A percentile compares a stretch with the other conserved stretches of the same genome.
Evolutionary conservation across 768 basidiomycete genomes (phyloP).

Genomic region (Leccinum pellstonianum): DNA sequence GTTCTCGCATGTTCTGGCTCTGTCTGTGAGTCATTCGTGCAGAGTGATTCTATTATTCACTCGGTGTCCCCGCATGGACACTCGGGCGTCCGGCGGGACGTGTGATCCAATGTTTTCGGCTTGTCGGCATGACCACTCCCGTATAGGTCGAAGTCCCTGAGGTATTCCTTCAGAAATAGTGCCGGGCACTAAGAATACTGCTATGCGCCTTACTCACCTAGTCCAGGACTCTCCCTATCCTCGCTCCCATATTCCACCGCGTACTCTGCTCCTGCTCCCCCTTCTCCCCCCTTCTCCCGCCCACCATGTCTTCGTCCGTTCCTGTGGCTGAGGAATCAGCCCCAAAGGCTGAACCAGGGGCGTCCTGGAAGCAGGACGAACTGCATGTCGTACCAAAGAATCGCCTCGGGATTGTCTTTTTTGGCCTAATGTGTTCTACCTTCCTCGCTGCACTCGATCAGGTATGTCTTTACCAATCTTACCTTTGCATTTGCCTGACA

Average conservation of each 20-base stretch:
- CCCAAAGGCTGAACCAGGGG: constrained; percentile 24
- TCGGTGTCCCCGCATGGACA: not conserved
- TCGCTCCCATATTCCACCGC: not conserved
- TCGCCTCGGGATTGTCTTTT: constrained; percentile 41
- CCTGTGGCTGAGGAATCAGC: not conserved
- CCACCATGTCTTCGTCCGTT: constrained; percentile 12
- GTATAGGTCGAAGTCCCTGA: not conserved
- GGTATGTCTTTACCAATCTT: constrained; percentile 20
- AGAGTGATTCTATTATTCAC: not conserved
- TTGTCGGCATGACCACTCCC: constrained; percentile 3
- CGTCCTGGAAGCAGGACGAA: constrained; percentile 40
- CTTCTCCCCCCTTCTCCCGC: not conserved
- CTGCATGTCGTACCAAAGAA: constrained; percentile 45
- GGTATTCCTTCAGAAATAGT: constrained; percentile 13
- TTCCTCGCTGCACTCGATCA: constrained; percentile 52
- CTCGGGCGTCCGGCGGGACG: not conserved
- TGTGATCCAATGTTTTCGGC: constrained; percentile 6
- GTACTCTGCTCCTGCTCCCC: not conserved
- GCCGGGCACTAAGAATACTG: constrained; percentile 1
- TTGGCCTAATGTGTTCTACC: constrained; percentile 42
- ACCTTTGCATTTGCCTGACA: not conserved
- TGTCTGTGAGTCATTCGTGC: not conserved
- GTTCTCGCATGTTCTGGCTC: not conserved
- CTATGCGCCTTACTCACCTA: not conserved
- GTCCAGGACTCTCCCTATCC: not conserved